Evolutionary conservation across 2,329 filamentous ascomycete species (phyloP), one percentile per base, ranked within the genome.

Genomic region (Penicillium sp.): DNA sequence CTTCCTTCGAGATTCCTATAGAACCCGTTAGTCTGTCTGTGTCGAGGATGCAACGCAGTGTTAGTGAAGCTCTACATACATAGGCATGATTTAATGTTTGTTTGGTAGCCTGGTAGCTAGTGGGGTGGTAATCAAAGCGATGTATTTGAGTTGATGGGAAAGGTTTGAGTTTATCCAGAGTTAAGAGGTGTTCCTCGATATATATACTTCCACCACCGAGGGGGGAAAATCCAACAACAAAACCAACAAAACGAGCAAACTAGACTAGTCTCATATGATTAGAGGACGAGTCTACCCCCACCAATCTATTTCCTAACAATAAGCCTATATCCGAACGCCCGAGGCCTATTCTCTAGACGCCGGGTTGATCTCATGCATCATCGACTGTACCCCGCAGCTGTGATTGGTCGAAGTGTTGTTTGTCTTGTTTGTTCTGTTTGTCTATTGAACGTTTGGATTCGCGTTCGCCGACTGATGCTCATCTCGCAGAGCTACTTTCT

Each of bases 1-100:
- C 77, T 80, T 63, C 79, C 79, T 59, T 80, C 68, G 8, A 81
- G 75, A 64, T 74, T 75, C 73, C 78, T 81, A 56, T 57, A 27
- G n/a, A 29, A 3, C 23, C 40, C 12, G 53, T 66, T 54, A 66
- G 48, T 52, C 33, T 43, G 13, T 13, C 25, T 51, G 52, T 40
- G 33, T 31, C 6, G 38, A 40, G 49, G 38, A 58, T 49, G 15
- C 27, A 54, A 33, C 3, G 25, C 8, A 12, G 7, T 17, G 33
- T 13, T 37, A 40, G 12, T 29, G 19, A 15, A 40, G 12, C 19
- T 47, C 9, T 6, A 41, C 41, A 10, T 47, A 59, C 62, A 49
- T 67, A 64, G 55, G 55, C 55, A 57, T 57, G 29, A 8, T 38
- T 46, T n/a, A 3, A 3, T 10, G 9, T 35, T 19, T 46, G 19